Conservation (phyloP, 2,329 filamentous ascomycete genomes). For the Monilinia aucupariae region DNA sequence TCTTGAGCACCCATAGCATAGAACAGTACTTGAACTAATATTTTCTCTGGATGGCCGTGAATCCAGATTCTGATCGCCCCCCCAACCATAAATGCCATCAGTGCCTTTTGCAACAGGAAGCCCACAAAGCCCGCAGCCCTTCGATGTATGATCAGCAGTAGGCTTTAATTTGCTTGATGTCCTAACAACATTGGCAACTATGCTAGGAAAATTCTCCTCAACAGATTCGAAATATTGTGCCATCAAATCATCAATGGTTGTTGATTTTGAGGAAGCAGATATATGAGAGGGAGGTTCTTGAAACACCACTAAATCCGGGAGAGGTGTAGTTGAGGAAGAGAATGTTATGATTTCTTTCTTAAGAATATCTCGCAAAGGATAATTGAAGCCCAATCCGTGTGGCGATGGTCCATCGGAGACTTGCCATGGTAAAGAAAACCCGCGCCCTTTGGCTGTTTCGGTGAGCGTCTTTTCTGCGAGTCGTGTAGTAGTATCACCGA, state of each 20-base stretch:
- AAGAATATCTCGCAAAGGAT: constrained; percentile 79
- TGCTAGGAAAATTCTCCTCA: constrained; percentile 79
- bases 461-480: constrained; percentile 81
- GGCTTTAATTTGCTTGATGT: constrained; percentile 77
- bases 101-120: constrained; percentile 59
- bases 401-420: constrained; percentile 61
- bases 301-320: constrained; percentile 46
- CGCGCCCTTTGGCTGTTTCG: constrained; percentile 86
- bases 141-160: constrained; percentile 34
- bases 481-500: constrained; percentile 81
- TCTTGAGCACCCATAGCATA: constrained; percentile 73
- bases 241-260: constrained; percentile 90
- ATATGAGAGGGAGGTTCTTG: constrained; percentile 35
- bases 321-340: constrained; percentile 46
- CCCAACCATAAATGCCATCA: constrained; percentile 55
- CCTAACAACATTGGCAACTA: constrained; percentile 91
- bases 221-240: constrained; percentile 80
- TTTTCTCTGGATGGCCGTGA: constrained; percentile 30
- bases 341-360: constrained; percentile 73
- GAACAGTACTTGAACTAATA: constrained; percentile 34
- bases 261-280: constrained; percentile 48
- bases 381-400: constrained; percentile 49
- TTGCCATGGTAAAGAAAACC: constrained; percentile 75
- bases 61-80: constrained; percentile 48
- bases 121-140: constrained; percentile 61